Percentiles rank a stretch among this genome's conserved stretches.
These are phyloP conservation scores for Cladophialophora psammophila DNA, from an alignment of 2,329 filamentous ascomycete genomes.

Conservation along the genomic window DNA sequence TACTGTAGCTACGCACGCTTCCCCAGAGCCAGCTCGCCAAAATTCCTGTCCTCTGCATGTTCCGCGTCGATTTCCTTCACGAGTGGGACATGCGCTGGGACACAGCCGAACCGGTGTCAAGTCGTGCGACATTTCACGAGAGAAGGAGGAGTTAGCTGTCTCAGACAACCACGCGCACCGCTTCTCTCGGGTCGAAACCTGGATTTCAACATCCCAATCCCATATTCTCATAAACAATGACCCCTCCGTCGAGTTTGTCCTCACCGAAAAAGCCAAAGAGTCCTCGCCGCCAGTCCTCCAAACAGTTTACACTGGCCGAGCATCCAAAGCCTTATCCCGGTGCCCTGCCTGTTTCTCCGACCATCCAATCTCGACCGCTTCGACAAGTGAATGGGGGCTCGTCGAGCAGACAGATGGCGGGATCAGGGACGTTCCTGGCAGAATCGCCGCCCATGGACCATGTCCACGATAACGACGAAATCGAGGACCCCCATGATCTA, in stretches of 20 bases:
- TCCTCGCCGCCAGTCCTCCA: slow-evolving; percentile 21
- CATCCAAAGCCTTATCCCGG: slow-evolving; percentile 14
- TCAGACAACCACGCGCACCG: slow-evolving; percentile 27
- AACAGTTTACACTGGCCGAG: slow-evolving; percentile 6
- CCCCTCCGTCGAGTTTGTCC: slow-evolving; percentile 4
- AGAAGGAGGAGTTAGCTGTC: slow-evolving; percentile 30
- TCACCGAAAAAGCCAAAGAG: slow-evolving; percentile 29
- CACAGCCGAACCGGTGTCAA: slow-evolving; percentile 18
- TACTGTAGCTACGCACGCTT: not conserved
- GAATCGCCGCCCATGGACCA: slow-evolving; percentile 29
- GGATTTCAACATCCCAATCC: not conserved
- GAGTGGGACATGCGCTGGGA: slow-evolving; percentile 29
- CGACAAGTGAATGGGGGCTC: slow-evolving; percentile 17
- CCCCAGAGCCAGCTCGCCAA: not conserved
- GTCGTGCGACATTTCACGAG: slow-evolving; percentile 34
- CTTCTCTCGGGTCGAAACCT: slow-evolving; percentile 3
- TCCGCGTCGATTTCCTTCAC: not conserved
- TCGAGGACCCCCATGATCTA: slow-evolving; percentile 80
- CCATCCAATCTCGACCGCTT: slow-evolving; percentile 9
- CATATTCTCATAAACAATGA: slow-evolving; percentile 13
- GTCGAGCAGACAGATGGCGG: slow-evolving; percentile 24
- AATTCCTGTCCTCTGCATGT: not conserved
- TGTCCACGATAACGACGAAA: slow-evolving; percentile 34
- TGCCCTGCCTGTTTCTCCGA: slow-evolving; percentile 26
- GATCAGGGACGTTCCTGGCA: slow-evolving; percentile 29